Evolutionary conservation across 2,329 filamentous ascomycete species (phyloP).

Genomic region (Stachybotrys elegans): DNA sequence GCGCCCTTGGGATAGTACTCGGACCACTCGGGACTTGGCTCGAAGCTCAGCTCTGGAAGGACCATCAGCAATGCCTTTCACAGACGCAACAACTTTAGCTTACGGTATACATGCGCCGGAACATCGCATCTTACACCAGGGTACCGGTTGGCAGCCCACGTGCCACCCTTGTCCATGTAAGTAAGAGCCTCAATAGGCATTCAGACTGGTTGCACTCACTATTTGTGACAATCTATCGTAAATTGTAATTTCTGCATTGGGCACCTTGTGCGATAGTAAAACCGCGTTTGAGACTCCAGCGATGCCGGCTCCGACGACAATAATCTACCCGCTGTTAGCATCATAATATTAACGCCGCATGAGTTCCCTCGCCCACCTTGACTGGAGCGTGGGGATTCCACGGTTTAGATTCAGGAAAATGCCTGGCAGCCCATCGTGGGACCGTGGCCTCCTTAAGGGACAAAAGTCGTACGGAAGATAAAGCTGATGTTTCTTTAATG

Average conservation of each 20-base stretch:
- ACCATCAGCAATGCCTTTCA: too few species aligned
- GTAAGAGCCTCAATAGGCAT: too few species aligned
- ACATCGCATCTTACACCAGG: background rate
- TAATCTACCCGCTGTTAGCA: too few species aligned
- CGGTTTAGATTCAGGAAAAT: too few species aligned
- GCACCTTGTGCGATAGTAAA: background rate
- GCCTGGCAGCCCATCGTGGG: too few species aligned
- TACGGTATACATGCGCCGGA: background rate
- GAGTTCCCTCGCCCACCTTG: too few species aligned
- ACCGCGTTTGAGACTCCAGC: background rate
- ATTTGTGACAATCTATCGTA: background rate
- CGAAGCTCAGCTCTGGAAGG: background rate
- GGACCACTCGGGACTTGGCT: background rate
- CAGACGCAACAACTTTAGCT: too few species aligned
- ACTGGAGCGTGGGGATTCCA: too few species aligned
- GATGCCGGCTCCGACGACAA: background rate
- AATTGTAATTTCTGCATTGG: background rate
- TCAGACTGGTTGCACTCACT: background rate
- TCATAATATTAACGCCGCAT: too few species aligned
- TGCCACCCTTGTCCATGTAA: background rate
- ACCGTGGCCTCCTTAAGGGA: too few species aligned
- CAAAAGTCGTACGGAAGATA: too few species aligned
- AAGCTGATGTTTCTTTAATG: too few species aligned
- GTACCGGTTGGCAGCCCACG: background rate
- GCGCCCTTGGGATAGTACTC: background rate